These are phyloP conservation scores for Coemansia sp. DNA, from an alignment of 192 early-diverging fungal species.

Conservation along the genomic window DNA sequence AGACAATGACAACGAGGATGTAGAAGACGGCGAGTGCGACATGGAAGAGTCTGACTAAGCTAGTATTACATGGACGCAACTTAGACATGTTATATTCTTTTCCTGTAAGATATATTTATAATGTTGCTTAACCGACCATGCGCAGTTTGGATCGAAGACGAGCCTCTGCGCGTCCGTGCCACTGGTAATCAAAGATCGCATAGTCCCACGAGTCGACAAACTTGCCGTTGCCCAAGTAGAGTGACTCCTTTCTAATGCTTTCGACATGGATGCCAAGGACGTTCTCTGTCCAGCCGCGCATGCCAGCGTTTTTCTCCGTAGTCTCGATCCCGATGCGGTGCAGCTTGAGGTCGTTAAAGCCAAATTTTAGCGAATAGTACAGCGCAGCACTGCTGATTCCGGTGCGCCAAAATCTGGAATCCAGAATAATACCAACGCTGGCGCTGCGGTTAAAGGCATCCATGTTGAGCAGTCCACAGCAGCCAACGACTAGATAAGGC, in stretches of 20 bases:
- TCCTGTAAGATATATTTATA: background rate
- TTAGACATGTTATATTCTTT: background rate
- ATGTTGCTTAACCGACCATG: background rate
- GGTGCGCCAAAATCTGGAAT: slow-evolving; percentile 46
- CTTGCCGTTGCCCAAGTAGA: slow-evolving; percentile 28
- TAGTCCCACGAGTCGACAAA: slow-evolving; percentile 50
- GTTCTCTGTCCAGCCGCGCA: slow-evolving; percentile 54
- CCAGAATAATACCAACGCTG: slow-evolving; percentile 45
- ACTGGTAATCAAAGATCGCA: slow-evolving; percentile 44
- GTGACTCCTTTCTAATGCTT: slow-evolving; percentile 38
- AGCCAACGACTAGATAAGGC: slow-evolving; percentile 42
- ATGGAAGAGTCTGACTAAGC: slow-evolving; percentile 44
- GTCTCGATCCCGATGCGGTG: slow-evolving; percentile 47
- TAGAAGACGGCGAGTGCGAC: slow-evolving; percentile 54
- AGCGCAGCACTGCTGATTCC: slow-evolving; percentile 39
- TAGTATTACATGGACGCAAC: background rate
- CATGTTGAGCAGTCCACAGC: slow-evolving; percentile 44
- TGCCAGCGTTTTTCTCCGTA: slow-evolving; percentile 31
- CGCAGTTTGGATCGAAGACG: slow-evolving; percentile 15
- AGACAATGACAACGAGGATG: slow-evolving; percentile 10
- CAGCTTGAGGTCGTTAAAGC: slow-evolving; percentile 34
- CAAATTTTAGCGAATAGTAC: slow-evolving; percentile 43
- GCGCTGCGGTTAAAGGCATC: slow-evolving; percentile 22
- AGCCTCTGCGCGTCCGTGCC: slow-evolving; percentile 22
- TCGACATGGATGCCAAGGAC: slow-evolving; percentile 34